A percentile compares a stretch with the other conserved stretches of the same genome.
These are phyloP conservation scores for Magnusiomyces tetraspermus DNA, from an alignment of 1,139 yeast species.

Conservation along the genomic window DNA sequence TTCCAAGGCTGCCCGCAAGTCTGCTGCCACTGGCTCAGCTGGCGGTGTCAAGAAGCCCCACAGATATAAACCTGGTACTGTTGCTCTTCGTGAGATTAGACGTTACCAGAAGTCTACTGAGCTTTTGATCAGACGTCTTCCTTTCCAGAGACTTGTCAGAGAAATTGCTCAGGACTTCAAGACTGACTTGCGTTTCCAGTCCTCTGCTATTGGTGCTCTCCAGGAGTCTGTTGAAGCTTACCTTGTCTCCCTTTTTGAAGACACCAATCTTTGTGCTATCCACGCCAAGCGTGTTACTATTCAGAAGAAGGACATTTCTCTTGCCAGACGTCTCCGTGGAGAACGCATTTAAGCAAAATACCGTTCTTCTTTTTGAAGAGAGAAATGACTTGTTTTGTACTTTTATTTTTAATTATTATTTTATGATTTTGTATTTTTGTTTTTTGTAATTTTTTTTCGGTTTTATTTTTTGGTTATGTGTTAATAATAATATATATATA, in stretches of 20 bases:
- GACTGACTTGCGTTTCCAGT: conserved; percentile 97
- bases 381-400: neutral
- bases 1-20: conserved; percentile 98
- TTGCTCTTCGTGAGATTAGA: conserved; percentile 98
- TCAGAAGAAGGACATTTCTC: conserved; percentile 98
- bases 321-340: conserved; percentile 99
- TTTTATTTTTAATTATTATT: neutral
- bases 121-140: conserved; percentile 91
- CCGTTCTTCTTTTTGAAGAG: no score
- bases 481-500: no score
- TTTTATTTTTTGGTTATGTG: no score
- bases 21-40: conserved; percentile 65
- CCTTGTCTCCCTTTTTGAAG: conserved; percentile 84
- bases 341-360: conserved; percentile 36
- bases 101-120: conserved; percentile 98
- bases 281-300: conserved; percentile 99
- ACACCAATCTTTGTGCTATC: conserved; percentile 96
- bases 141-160: conserved; percentile 97
- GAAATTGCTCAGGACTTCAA: conserved; percentile 98
- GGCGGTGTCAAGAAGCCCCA: conserved; percentile 99
- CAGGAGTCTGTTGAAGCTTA: conserved; percentile 99
- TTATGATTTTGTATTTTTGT: neutral
- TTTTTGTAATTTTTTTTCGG: neutral
- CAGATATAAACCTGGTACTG: conserved; percentile 99
- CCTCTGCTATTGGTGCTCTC: conserved; percentile 97